Evolutionary conservation across 139 green algal genomes (phyloP).

Genomic region (Deuterostichococcus epilithicus): DNA sequence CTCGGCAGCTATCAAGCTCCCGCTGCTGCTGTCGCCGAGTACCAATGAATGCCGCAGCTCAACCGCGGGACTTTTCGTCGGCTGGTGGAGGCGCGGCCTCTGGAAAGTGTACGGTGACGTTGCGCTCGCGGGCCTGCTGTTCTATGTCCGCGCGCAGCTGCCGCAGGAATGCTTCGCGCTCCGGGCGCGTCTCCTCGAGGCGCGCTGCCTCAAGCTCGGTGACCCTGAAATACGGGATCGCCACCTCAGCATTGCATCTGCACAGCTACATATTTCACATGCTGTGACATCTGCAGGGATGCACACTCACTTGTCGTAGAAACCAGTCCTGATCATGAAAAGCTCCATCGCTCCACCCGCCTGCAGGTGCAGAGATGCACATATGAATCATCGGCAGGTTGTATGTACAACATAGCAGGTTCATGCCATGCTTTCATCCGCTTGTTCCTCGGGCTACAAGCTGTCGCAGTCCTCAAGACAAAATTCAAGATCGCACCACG

Average conservation of each 20-base stretch:
- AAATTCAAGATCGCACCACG: constrained; percentile 7
- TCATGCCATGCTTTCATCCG: neutral
- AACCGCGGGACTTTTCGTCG: neutral
- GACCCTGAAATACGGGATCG: constrained; percentile 27
- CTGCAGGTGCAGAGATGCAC: constrained; percentile 12
- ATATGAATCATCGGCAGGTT: neutral
- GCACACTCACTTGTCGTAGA: constrained; percentile 66
- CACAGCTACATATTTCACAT: neutral
- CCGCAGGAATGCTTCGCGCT: constrained; percentile 37
- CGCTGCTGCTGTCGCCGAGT: too few species aligned
- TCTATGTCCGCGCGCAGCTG: constrained; percentile 40
- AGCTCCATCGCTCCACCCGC: constrained; percentile 74
- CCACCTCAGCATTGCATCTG: neutral
- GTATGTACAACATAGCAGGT: neutral
- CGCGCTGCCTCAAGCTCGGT: constrained; percentile 49
- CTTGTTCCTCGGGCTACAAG: too few species aligned
- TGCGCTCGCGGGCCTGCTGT: constrained; percentile 37
- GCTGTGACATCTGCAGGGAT: neutral
- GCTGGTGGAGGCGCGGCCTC: neutral
- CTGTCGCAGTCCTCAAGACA: too few species aligned
- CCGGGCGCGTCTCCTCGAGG: constrained; percentile 41
- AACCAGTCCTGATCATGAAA: constrained; percentile 92
- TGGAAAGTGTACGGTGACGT: constrained; percentile 27
- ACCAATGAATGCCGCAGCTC: too few species aligned
- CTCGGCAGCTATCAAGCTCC: too few species aligned